Conservation (phyloP, 2,329 filamentous ascomycete species). For the Paraphoma chrysanthemicola region DNA sequence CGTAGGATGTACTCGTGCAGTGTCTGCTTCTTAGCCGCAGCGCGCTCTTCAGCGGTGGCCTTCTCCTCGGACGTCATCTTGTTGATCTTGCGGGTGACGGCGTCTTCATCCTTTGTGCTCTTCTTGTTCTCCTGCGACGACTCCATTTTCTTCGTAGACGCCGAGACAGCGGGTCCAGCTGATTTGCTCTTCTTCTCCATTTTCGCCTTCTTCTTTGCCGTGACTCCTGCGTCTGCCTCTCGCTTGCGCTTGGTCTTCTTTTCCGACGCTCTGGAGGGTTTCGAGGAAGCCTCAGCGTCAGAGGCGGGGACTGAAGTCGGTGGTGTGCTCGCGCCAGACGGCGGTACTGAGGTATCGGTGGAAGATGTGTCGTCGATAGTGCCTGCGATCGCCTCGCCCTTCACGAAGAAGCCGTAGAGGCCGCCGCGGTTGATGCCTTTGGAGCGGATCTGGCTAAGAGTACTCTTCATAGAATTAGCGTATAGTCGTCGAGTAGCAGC, state of each 20-base stretch:
- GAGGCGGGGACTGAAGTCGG: slow-evolving; percentile 35
- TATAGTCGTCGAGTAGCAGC: not conserved
- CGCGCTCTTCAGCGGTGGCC: slow-evolving; percentile 41
- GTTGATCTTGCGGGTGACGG: slow-evolving; percentile 32
- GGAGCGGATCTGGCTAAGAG: slow-evolving; percentile 55
- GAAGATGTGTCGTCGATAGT: slow-evolving; percentile 60
- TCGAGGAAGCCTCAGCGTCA: slow-evolving; percentile 22
- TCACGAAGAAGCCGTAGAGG: slow-evolving; percentile 85
- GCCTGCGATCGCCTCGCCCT: slow-evolving; percentile 77
- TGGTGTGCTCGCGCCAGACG: slow-evolving; percentile 32
- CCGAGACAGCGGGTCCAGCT: not conserved
- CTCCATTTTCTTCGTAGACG: not conserved
- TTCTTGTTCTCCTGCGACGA: not conserved
- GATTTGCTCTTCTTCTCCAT: slow-evolving; percentile 8
- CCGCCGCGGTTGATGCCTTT: slow-evolving; percentile 59
- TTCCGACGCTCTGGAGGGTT: slow-evolving; percentile 10
- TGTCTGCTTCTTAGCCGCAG: slow-evolving; percentile 46
- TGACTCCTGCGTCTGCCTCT: slow-evolving; percentile 8
- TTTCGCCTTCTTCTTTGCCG: slow-evolving; percentile 22
- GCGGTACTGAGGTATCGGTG: slow-evolving; percentile 22
- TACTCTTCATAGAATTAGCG: slow-evolving; percentile 60
- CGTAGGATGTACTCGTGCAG: slow-evolving; percentile 46
- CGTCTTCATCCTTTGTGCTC: slow-evolving; percentile 6
- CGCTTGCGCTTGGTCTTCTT: slow-evolving; percentile 41
- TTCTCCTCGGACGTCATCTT: slow-evolving; percentile 37